A percentile compares a stretch with the other conserved stretches of the same genome.
These are phyloP conservation scores for Trichoderma sp. DNA, from an alignment of 2,329 filamentous ascomycete genomes.

Conservation along the genomic window DNA sequence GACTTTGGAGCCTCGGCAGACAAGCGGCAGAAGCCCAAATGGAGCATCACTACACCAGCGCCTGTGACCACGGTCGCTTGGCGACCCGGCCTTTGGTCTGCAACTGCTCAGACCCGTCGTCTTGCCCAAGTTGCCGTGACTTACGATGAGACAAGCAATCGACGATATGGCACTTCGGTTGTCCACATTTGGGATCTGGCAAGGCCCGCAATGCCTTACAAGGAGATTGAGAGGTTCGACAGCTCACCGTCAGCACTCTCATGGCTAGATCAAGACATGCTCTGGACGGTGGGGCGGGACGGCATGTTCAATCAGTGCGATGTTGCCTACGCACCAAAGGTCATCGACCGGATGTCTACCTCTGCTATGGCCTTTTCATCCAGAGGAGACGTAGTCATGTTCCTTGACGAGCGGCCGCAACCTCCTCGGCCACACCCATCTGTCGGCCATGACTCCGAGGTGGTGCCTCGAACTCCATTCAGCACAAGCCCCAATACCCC, in stretches of 20 bases:
- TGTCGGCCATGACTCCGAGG: conserved; percentile 35
- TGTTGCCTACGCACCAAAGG: conserved; percentile 60
- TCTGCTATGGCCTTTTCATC: conserved; percentile 62
- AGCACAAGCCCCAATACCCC: conserved; percentile 50
- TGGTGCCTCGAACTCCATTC: conserved; percentile 42
- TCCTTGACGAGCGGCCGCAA: conserved; percentile 57
- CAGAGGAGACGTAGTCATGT: conserved; percentile 58
- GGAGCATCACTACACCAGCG: conserved; percentile 59
- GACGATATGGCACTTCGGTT: conserved; percentile 54
- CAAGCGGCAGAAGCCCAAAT: conserved; percentile 63
- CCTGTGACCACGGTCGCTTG: conserved; percentile 60
- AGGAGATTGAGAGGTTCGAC: conserved; percentile 61
- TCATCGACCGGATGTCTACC: conserved; percentile 61
- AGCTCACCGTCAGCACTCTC: conserved; percentile 56
- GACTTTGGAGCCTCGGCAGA: conserved; percentile 60
- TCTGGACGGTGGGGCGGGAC: conserved; percentile 65
- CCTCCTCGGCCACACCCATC: conserved; percentile 43
- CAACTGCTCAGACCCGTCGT: conserved; percentile 57
- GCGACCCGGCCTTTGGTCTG: conserved; percentile 65
- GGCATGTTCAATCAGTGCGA: conserved; percentile 64
- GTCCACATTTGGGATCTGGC: conserved; percentile 70
- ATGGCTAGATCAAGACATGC: conserved; percentile 63
- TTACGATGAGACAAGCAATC: conserved; percentile 57
- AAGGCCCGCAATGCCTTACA: conserved; percentile 64
- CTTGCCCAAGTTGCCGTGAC: conserved; percentile 62